These are phyloP conservation scores for Starmerella bombicola DNA, from an alignment of 805 yeast genomes.

Conservation along the genomic window DNA sequence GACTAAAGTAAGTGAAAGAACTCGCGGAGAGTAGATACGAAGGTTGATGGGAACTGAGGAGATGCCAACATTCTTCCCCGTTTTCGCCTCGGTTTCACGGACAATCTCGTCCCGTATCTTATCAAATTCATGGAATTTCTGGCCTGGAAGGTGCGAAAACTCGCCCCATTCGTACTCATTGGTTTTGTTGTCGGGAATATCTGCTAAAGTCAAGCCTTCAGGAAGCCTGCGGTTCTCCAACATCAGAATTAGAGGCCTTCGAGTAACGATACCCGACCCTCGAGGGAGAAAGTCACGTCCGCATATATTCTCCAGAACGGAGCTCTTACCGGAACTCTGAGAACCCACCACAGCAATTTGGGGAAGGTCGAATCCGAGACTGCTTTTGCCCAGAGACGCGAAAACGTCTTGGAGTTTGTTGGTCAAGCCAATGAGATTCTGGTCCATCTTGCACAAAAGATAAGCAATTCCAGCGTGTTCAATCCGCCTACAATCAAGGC, in stretches of 20 bases:
- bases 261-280: slow-evolving; percentile 85
- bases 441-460: slow-evolving; percentile 57
- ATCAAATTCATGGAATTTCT: slow-evolving; percentile 74
- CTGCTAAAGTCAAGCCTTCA: slow-evolving; percentile 23
- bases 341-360: slow-evolving; percentile 94
- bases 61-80: slow-evolving; percentile 66
- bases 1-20: slow-evolving; percentile 81
- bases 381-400: slow-evolving; percentile 87
- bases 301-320: slow-evolving; percentile 80
- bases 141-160: slow-evolving; percentile 81
- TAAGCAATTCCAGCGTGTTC: neutral
- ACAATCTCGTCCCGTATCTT: slow-evolving; percentile 86
- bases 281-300: slow-evolving; percentile 86
- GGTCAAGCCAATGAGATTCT: slow-evolving; percentile 61
- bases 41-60: slow-evolving; percentile 86
- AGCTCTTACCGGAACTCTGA: slow-evolving; percentile 79
- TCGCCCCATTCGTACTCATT: slow-evolving; percentile 86
- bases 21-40: slow-evolving; percentile 87
- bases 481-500: neutral
- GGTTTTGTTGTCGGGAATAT: slow-evolving; percentile 21
- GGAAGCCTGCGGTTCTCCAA: slow-evolving; percentile 41
- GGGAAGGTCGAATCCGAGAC: slow-evolving; percentile 86
- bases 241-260: slow-evolving; percentile 77
- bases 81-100: slow-evolving; percentile 75
- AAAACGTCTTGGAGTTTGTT: slow-evolving; percentile 91